Evolutionary conservation across 768 basidiomycete genomes (phyloP), one percentile per base, ranked within the genome.

Genomic region (Lactarius pseudohatsudake): DNA sequence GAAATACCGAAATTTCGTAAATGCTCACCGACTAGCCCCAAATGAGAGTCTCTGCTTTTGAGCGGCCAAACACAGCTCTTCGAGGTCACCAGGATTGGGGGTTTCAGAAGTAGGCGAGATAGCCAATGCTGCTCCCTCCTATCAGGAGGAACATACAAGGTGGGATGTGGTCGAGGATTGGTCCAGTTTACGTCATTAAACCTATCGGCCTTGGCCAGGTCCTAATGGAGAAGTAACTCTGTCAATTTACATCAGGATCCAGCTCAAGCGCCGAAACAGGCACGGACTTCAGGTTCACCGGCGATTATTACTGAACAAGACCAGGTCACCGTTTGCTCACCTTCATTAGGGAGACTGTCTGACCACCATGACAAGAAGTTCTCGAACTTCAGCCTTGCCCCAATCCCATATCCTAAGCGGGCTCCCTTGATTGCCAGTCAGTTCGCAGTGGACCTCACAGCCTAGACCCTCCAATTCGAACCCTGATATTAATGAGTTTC

Each of bases 201-300:
- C 2, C 2, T 3, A 15, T 53, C 32, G 45, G 57, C 34, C 36
- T 18, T 28, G 43, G 32, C 63, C 62, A 20, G 2, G 2, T 28
- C 1, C 64, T 53, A 15, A 53, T 26, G 50, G 22, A 40, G 40
- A 18, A 30, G 20, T 15, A 20, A 32, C 36, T 20, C 10, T 22
- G 8, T 57, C 32, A 20, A 26, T 16, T 57, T 45, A 13, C 40
- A 10, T 34, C 34, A 34, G 34, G 34, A 43, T 16, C n/a, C 11
- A 36, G 43, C 43, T 32, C 50, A 53, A 50, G 63, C 63, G 22
- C 62, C 22, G 34, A 20, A 54, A 26, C 47, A 50, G 57, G 47
- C 36, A 54, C 38, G n/a, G 26, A 16, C 22, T 53, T 53, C 22
- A 26, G 50, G 50, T 53, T 26, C 26, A 22, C 47, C 22, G 50